Percentiles rank a stretch among this genome's conserved stretches.
Conservation (phyloP, 768 basidiomycete species). For the Tephrocybe sp. region DNA sequence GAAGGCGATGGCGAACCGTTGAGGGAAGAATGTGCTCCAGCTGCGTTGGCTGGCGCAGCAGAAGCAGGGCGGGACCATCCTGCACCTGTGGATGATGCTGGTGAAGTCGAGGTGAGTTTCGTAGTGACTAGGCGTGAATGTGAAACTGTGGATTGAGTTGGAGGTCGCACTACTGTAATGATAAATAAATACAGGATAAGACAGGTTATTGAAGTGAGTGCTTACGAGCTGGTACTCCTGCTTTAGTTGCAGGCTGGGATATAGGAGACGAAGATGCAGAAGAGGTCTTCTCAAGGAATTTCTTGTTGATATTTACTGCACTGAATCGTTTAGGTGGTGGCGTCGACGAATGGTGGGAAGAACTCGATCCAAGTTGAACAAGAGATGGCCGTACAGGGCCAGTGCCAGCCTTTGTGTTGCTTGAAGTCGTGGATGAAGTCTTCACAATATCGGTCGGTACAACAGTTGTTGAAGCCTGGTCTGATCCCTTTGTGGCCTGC, state of each 20-base stretch:
- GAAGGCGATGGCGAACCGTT: slow-evolving; percentile 38
- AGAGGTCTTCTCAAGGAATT: slow-evolving; percentile 90
- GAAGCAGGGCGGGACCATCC: slow-evolving; percentile 84
- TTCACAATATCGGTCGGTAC: slow-evolving; percentile 18
- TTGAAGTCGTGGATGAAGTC: slow-evolving; percentile 11
- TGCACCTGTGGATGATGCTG: slow-evolving; percentile 52
- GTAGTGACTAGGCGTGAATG: slow-evolving; percentile 86
- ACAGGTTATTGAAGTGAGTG: slow-evolving; percentile 8
- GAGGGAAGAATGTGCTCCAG: slow-evolving; percentile 42
- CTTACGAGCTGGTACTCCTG: slow-evolving; percentile 54
- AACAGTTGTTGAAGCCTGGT: slow-evolving; percentile 5
- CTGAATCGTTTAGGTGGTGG: slow-evolving; percentile 79
- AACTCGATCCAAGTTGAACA: slow-evolving; percentile 41
- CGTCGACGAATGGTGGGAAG: slow-evolving; percentile 30
- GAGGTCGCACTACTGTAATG: slow-evolving; percentile 50
- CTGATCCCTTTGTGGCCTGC: slow-evolving; percentile 12
- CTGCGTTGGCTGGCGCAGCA: slow-evolving; percentile 53
- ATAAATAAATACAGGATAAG: slow-evolving; percentile 8
- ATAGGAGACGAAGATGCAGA: slow-evolving; percentile 46
- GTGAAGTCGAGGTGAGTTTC: slow-evolving; percentile 72
- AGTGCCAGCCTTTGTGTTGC: slow-evolving; percentile 23
- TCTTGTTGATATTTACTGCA: slow-evolving; percentile 93
- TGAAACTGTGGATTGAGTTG: slow-evolving; percentile 47
- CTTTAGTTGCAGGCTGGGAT: slow-evolving; percentile 43
- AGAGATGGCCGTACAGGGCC: slow-evolving; percentile 39